Conservation (phyloP, 1,284 basidiomycete species). For the Phellopilus nigrolimitatus region DNA sequence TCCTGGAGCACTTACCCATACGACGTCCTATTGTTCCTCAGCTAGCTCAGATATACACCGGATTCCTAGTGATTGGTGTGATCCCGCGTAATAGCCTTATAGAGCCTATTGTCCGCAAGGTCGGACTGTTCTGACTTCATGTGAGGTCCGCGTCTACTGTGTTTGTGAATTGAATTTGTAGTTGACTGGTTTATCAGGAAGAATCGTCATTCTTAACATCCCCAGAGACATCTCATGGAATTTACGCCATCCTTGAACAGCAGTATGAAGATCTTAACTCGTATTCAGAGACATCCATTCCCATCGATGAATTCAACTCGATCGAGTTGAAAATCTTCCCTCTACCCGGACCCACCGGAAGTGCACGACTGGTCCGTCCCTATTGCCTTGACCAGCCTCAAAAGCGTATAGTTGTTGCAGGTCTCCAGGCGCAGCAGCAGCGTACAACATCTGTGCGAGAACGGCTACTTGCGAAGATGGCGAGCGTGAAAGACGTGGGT, state of each 20-base stretch:
- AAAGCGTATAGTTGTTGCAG: no score
- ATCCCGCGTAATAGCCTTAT: no score
- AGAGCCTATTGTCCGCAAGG: constrained; percentile 94
- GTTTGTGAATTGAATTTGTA: neutral
- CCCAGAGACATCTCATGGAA: constrained; percentile 60
- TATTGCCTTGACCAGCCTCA: constrained; percentile 54
- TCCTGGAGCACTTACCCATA: no score
- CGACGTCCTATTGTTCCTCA: no score
- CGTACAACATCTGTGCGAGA: constrained; percentile 26
- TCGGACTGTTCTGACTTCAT: constrained; percentile 77
- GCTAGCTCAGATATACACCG: no score
- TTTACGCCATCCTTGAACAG: constrained; percentile 90
- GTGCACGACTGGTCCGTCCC: constrained; percentile 82
- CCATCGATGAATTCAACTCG: constrained; percentile 84
- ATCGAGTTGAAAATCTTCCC: constrained; percentile 96
- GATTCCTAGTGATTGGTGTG: no score
- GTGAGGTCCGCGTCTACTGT: constrained; percentile 66
- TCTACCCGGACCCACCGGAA: constrained; percentile 89
- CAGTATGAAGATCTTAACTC: constrained; percentile 96
- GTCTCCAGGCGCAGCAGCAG: no score
- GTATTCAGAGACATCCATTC: constrained; percentile 91
- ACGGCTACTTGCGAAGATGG: constrained; percentile 34
- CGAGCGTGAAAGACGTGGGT: constrained; percentile 42
- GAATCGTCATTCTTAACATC: constrained; percentile 86
- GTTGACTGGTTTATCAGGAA: constrained; percentile 49